A percentile compares a stretch with the other conserved stretches of the same genome.
Evolutionary conservation across 1,284 basidiomycete genomes (phyloP).

Genomic region (Puccinia triticina): DNA sequence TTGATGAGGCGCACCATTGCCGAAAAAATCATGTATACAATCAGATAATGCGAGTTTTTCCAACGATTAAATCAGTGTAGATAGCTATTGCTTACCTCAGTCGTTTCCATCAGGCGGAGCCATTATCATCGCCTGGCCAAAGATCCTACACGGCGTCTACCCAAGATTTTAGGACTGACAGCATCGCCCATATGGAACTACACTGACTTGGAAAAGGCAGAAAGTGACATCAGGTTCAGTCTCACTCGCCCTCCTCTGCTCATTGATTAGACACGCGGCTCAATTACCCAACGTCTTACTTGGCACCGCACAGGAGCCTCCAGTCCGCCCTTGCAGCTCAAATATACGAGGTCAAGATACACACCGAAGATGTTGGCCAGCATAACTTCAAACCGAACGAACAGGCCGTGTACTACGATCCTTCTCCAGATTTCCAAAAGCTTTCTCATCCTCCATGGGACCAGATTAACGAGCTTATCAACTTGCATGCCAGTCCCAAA

Average conservation of each 20-base stretch:
- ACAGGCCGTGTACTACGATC: constrained; percentile 20
- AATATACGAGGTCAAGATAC: constrained; percentile 72
- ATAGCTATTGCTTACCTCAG: not conserved
- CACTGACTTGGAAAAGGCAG: constrained; percentile 68
- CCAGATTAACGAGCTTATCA: constrained; percentile 25
- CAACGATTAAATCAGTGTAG: not conserved
- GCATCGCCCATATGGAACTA: constrained; percentile 79
- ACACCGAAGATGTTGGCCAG: constrained; percentile 68
- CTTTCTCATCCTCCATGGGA: constrained; percentile 23
- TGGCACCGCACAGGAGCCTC: constrained; percentile 63
- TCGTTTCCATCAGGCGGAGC: constrained; percentile 65
- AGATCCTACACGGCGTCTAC: constrained; percentile 57
- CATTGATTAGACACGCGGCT: not conserved
- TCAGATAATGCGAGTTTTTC: constrained; percentile 72
- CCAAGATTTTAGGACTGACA: constrained; percentile 83
- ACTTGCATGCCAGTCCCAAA: constrained; percentile 35
- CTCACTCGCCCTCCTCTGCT: not conserved
- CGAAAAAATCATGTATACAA: constrained; percentile 78
- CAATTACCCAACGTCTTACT: not conserved
- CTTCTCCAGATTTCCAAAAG: not conserved
- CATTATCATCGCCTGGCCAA: constrained; percentile 60
- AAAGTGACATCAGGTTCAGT: constrained; percentile 54
- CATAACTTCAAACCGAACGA: constrained; percentile 66
- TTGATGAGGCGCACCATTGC: constrained; percentile 82
- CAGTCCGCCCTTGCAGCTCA: constrained; percentile 73